Evolutionary conservation across 2,329 filamentous ascomycete genomes (phyloP).

Genomic region (Mycosphaerelloides madeirae): DNA sequence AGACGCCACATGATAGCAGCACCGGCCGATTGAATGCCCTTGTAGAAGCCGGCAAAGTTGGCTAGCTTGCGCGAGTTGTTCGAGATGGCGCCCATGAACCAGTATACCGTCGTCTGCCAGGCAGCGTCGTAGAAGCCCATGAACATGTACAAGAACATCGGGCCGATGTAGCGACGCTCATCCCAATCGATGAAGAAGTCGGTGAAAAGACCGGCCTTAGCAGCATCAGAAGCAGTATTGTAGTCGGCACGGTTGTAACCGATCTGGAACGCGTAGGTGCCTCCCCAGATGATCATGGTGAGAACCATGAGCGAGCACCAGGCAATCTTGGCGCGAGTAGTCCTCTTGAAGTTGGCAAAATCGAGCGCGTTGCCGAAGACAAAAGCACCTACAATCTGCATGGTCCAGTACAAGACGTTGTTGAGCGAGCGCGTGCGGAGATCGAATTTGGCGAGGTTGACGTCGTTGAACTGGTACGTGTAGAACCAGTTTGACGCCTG

Average conservation of each 20-base stretch:
- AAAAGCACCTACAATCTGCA: constrained; percentile 72
- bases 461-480: constrained; percentile 70
- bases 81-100: constrained; percentile 90
- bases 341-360: constrained; percentile 53
- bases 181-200: constrained; percentile 59
- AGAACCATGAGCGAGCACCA: constrained; percentile 60
- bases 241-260: constrained; percentile 46
- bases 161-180: constrained; percentile 63
- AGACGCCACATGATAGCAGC: constrained; percentile 71
- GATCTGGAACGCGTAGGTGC: constrained; percentile 72
- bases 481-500: constrained; percentile 79
- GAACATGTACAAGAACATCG: constrained; percentile 86
- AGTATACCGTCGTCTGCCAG: constrained; percentile 89
- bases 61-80: constrained; percentile 90
- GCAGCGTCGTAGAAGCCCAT: constrained; percentile 85
- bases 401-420: constrained; percentile 67
- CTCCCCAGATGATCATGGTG: constrained; percentile 77
- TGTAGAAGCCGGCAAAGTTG: constrained; percentile 89
- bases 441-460: constrained; percentile 68
- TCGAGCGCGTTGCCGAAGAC: constrained; percentile 71
- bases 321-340: constrained; percentile 61
- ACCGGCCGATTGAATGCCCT: constrained; percentile 83
- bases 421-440: constrained; percentile 72
- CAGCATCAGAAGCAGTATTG: constrained; percentile 12
- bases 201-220: constrained; percentile 12